Evolutionary conservation across 2,329 filamentous ascomycete species (phyloP), one percentile per base, ranked within the genome.

Genomic region (Elsinoe fawcettii): DNA sequence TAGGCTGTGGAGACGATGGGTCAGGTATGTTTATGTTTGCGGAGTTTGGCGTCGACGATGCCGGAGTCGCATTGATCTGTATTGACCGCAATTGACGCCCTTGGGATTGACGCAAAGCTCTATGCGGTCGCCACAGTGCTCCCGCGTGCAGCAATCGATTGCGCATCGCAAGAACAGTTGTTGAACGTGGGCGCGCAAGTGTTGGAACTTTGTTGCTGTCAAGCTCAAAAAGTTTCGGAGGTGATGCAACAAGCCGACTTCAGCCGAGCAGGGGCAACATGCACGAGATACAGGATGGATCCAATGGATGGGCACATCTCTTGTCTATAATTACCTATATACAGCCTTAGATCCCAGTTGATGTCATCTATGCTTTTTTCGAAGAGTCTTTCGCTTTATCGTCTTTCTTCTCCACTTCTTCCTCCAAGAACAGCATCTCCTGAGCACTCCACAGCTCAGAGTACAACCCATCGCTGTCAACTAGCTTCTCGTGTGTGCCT

Each of bases 401-500:
- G 5, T 43, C 32, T 23, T 53, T 37, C 2, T 16, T 14, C 12
- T 55, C 49, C n/a, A n/a, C n/a, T 16, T 56, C 54, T 7, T 56
- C 18, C 27, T 72, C 69, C 3, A 61, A 57, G 46, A 72, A 71
- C 11, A 70, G 62, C 69, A 70, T 70, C 62, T 72, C 70, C 61
- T 72, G 70, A 57, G 69, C 66, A 74, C 85, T 91, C 92, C 92
- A 97, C 46, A 97, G 76, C 71, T 95, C 87, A 5, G 88, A 84
- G 70, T 97, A 97, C 20, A 96, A 77, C 0, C 90, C 89, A 9
- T 82, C 86, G 14, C 75, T 77, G 63, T 93, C 87, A 60, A 97
- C 83, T 59, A 99, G 74, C 69, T 93, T 82, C 59, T 86, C 80
- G 71, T 99, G 93, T 14, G 88, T 95, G 12, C 93, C 93, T 70